A percentile compares a stretch with the other conserved stretches of the same genome.
Evolutionary conservation across 805 yeast species (phyloP).

Genomic region (Ogataea henricii): DNA sequence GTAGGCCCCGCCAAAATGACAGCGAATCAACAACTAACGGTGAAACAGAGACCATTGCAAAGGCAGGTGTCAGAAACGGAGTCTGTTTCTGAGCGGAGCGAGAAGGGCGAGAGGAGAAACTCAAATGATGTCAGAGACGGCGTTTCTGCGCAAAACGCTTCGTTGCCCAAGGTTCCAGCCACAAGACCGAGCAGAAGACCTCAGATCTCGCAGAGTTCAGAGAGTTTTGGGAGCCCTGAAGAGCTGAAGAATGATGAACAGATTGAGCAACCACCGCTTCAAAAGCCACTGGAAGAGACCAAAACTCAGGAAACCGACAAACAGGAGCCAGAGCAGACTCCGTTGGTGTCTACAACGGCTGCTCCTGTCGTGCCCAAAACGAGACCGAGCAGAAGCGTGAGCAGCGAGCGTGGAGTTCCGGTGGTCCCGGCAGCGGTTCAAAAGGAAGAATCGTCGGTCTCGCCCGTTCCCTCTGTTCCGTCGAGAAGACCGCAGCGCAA

Average conservation of each 20-base stretch:
- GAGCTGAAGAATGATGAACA: no score
- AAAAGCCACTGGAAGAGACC: no score
- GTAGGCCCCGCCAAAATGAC: conserved; percentile 8
- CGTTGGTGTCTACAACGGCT: not conserved
- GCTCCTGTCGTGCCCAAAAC: not conserved
- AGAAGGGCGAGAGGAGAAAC: no score
- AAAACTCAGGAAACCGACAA: no score
- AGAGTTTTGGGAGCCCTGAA: no score
- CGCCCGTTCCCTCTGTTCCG: conserved; percentile 14
- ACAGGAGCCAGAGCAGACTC: not conserved
- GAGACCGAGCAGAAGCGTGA: not conserved
- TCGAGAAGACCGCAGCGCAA: conserved; percentile 19
- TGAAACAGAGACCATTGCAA: conserved; percentile 11
- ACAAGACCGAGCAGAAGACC: conserved; percentile 10
- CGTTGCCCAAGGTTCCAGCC: conserved; percentile 11
- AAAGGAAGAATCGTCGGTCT: not conserved
- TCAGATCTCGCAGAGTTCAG: no score
- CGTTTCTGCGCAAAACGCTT: not conserved
- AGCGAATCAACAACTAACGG: not conserved
- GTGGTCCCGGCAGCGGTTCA: not conserved
- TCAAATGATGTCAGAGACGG: not conserved
- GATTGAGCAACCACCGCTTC: no score
- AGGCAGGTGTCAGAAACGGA: conserved; percentile 1
- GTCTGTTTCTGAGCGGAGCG: no score
- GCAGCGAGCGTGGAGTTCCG: not conserved